Evolutionary conservation across 257 asterid species (phyloP).

Genomic region (Przewalskia tangutica): DNA sequence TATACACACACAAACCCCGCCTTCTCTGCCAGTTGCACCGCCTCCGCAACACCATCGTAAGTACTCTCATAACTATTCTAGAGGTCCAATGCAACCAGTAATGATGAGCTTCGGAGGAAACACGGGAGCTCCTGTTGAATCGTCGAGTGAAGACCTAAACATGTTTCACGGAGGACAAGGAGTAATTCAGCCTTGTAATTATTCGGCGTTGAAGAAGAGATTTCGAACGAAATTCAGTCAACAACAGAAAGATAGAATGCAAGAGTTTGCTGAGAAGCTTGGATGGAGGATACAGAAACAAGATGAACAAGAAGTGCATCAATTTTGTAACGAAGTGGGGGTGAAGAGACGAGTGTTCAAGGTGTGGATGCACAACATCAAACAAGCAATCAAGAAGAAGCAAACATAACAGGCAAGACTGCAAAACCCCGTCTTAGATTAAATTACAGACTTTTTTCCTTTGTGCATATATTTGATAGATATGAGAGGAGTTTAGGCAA

Average conservation of each 20-base stretch:
- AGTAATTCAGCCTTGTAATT: constrained; percentile 3
- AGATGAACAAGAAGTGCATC: constrained; percentile 45
- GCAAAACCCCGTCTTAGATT: neutral
- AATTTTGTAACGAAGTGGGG: constrained; percentile 44
- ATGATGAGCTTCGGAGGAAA: constrained; percentile 52
- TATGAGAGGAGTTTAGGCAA: neutral
- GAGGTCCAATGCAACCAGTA: constrained; percentile 12
- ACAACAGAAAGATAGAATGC: constrained; percentile 57
- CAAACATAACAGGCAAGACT: constrained; percentile 13
- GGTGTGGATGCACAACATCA: constrained; percentile 85
- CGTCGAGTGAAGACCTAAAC: constrained; percentile 61
- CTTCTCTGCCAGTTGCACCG: neutral
- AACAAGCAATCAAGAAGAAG: constrained; percentile 63
- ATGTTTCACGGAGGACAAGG: constrained; percentile 23
- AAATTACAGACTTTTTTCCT: neutral
- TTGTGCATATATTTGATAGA: neutral
- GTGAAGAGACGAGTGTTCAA: constrained; percentile 63
- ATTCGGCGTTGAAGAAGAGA: constrained; percentile 40
- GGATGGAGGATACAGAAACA: constrained; percentile 65
- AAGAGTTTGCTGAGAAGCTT: constrained; percentile 40
- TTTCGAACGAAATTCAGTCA: constrained; percentile 60
- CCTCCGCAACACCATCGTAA: constrained; percentile 7
- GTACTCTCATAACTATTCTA: neutral
- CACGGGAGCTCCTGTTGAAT: constrained; percentile 35
- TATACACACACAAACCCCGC: constrained; percentile 8